Conservation (phyloP, 208 protist species). For the Lotmaria passim region DNA sequence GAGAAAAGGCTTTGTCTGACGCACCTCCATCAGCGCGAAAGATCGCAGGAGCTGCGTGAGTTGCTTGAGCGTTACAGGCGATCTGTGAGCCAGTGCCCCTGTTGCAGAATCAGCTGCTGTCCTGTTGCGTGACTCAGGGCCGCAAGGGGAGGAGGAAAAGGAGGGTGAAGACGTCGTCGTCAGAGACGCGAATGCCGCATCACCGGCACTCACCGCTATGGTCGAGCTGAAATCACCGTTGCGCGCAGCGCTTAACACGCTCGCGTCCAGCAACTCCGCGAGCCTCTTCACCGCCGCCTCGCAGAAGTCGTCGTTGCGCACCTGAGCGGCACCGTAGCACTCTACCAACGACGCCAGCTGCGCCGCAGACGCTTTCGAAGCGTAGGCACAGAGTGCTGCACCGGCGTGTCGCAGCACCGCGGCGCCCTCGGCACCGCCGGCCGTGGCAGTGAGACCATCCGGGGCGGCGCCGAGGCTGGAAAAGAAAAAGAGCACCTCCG, state of each 20-base stretch:
- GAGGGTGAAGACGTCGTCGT: too few relatives aligned
- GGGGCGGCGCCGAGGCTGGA: constrained; percentile 10
- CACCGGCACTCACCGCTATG: constrained; percentile 33
- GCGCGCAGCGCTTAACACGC: constrained; percentile 1
- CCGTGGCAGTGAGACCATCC: constrained; percentile 13
- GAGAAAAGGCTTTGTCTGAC: constrained; percentile 57
- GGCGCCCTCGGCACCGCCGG: constrained; percentile 32
- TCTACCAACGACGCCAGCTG: constrained; percentile 69
- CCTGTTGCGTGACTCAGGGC: too few relatives aligned
- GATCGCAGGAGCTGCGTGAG: constrained; percentile 54
- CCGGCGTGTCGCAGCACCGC: constrained; percentile 65
- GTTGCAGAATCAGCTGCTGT: too few relatives aligned
- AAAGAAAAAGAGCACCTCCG: constrained; percentile 40
- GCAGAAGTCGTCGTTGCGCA: constrained; percentile 82
- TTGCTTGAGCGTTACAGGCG: constrained; percentile 42
- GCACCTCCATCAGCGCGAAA: constrained; percentile 69
- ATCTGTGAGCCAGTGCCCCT: too few relatives aligned
- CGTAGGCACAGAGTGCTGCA: constrained; percentile 45
- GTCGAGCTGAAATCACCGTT: constrained; percentile 6
- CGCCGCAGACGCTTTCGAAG: constrained; percentile 54
- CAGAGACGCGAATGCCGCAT: too few relatives aligned
- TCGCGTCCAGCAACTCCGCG: constrained; percentile 34
- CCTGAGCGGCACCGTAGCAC: constrained; percentile 62
- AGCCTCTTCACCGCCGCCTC: constrained; percentile 48
- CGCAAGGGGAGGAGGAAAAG: too few relatives aligned